A percentile compares a stretch with the other conserved stretches of the same genome.
Evolutionary conservation across 225 moss, liverwort and hornwort species (phyloP).

Genomic region (Takakia lepidozioides): DNA sequence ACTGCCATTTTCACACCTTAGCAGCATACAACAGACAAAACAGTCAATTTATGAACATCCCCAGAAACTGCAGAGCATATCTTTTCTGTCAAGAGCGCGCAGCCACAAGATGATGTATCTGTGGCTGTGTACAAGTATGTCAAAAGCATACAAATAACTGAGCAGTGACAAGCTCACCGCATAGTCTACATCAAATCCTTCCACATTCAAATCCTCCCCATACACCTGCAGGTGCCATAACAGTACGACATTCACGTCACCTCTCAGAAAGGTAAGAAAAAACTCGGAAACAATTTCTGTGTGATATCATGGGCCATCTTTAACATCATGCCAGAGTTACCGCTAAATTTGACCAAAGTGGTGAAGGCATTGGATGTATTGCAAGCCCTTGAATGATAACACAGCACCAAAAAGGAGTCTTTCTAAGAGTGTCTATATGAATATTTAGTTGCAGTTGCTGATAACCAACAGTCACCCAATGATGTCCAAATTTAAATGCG

Average conservation of each 20-base stretch:
- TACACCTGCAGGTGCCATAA: conserved; percentile 43
- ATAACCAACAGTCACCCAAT: neutral
- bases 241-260: conserved; percentile 2
- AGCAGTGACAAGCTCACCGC: too few relatives aligned
- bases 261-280: conserved; percentile 3
- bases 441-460: neutral
- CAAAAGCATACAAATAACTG: too few relatives aligned
- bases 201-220: conserved; percentile 76
- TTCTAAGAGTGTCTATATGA: too few relatives aligned
- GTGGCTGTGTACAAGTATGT: neutral
- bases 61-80: neutral
- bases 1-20: neutral
- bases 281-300: neutral
- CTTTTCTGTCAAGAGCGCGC: neutral
- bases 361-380: neutral
- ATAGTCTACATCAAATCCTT: conserved; percentile 90
- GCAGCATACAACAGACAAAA: neutral
- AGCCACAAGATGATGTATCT: neutral
- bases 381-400: too few relatives aligned
- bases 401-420: too few relatives aligned
- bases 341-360: neutral
- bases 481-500: neutral
- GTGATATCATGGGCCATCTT: neutral
- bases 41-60: neutral
- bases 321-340: neutral